These are phyloP conservation scores for Ustilago shanxiensis DNA, from an alignment of 1,284 basidiomycete species.

Conservation along the genomic window DNA sequence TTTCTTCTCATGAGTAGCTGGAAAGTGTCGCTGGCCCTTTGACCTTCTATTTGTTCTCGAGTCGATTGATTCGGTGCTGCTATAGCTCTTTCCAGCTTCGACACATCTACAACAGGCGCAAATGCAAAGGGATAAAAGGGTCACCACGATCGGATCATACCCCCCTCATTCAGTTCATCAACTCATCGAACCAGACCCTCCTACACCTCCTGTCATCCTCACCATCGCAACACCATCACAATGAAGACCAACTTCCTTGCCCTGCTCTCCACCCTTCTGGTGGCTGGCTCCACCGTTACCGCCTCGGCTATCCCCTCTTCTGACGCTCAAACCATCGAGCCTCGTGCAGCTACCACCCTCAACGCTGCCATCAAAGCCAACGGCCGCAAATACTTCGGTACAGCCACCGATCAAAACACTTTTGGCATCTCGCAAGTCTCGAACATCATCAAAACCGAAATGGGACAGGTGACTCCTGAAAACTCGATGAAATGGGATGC, in stretches of 20 bases:
- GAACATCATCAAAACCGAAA: constrained; percentile 19
- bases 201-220: background rate
- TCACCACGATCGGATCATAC: background rate
- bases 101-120: no score
- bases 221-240: background rate
- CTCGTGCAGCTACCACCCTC: constrained; percentile 16
- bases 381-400: constrained; percentile 17
- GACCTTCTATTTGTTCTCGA: no score
- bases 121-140: no score
- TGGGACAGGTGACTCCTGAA: constrained; percentile 25
- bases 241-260: constrained; percentile 37
- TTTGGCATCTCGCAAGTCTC: constrained; percentile 8
- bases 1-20: no score
- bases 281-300: constrained; percentile 6
- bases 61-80: no score
- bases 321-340: background rate
- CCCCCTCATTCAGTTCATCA: background rate
- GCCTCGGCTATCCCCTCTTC: constrained; percentile 23
- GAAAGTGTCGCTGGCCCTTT: no score
- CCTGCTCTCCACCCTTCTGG: constrained; percentile 16
- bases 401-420: constrained; percentile 9
- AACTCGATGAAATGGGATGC: constrained; percentile 39
- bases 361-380: constrained; percentile 14
- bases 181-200: background rate
- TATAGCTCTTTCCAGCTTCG: no score